Base-by-base conservation (phyloP, 768 basidiomycete genomes). In the Naganishia vaughanmartiniae region DNA sequence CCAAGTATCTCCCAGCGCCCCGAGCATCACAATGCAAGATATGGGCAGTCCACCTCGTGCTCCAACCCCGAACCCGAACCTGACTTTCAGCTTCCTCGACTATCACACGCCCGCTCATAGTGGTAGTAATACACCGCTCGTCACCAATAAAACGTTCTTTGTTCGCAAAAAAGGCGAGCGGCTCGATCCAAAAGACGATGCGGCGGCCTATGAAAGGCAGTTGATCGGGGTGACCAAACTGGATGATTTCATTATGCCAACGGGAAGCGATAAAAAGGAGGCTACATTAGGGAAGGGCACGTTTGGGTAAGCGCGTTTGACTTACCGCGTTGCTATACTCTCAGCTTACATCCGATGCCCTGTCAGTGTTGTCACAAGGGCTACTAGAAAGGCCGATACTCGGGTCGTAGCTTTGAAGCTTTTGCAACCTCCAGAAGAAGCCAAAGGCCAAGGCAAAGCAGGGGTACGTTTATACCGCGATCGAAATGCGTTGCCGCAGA, bases 271-370 rank as follows among this genome's bases (percentile, higher is more conserved):
- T 28, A 60, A 46, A 28, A 66, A 58, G 30, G 71, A 72, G 10
- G 71, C 67, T 24, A 66, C 67, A 11, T 54, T 72, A 9, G 71
- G 71, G 11, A 72, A 68, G 46, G 71, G 71, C 15, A 72, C 71
- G 17, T 72, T 72, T 30, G 71, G 71, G 71, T 72, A 66, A 19
- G 71, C 26, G 21, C 39, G 24, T 4, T 15, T 19, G 26, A 24
- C 42, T 6, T 12, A 34, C 6, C 24, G 26, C 5, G 5, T 70
- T 28, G 21, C 11, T 21, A 21, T 19, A 39, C 24, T 19, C 34
- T 53, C 34, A 39, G 26, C 21, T 24, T 33, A 42, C 34, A 31
- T 39, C n/a, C 19, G n/a, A 30, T 12, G 36, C 1, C 15, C 28
- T 10, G 9, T 30, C 26, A 72, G 71, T 58, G 54, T 68, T 11